phyloP scores from a whole-genome alignment of 495 filamentous ascomycete species.

The Neurospora pannonica region DNA sequence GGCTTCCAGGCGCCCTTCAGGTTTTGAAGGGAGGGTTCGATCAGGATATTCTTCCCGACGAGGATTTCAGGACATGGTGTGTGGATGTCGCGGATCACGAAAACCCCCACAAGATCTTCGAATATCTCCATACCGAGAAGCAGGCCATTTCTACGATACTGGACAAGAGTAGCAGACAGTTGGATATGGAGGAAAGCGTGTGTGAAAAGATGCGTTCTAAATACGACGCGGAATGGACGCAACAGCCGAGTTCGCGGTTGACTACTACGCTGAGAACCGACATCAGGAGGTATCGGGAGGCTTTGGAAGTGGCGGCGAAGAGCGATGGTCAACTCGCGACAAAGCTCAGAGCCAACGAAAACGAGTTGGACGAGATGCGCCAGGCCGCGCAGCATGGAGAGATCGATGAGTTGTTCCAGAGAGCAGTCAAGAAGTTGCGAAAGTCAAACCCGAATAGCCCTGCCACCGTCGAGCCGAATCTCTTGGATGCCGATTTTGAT shows the following conservation, averaged over 20 bases:
- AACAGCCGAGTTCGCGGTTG: constrained; percentile 84
- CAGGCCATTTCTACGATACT: constrained; percentile 57
- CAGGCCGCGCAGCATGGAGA: constrained; percentile 80
- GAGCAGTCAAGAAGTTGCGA: constrained; percentile 59
- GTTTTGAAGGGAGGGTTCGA: constrained; percentile 90
- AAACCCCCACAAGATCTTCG: constrained; percentile 61
- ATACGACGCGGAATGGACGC: constrained; percentile 92
- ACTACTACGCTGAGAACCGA: constrained; percentile 82
- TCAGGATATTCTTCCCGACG: constrained; percentile 77
- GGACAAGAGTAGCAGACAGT: constrained; percentile 70
- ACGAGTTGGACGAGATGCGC: constrained; percentile 92
- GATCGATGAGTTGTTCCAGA: constrained; percentile 80
- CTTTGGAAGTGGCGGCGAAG: constrained; percentile 76
- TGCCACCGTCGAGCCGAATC: constrained; percentile 55
- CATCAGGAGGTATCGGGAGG: constrained; percentile 74
- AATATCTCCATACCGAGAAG: constrained; percentile 68
- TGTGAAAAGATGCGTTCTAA: constrained; percentile 99
- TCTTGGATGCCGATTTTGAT: constrained; percentile 86
- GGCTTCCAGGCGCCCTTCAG: constrained; percentile 79
- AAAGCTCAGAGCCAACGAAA: constrained; percentile 74
- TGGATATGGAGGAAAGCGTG: constrained; percentile 94
- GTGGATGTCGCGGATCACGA: constrained; percentile 80
- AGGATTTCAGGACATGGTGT: constrained; percentile 90
- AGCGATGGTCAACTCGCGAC: constrained; percentile 81
- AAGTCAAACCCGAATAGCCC: constrained; percentile 50